Conservation (phyloP, 2,329 filamentous ascomycete genomes). For the Alternaria metachromatica region DNA sequence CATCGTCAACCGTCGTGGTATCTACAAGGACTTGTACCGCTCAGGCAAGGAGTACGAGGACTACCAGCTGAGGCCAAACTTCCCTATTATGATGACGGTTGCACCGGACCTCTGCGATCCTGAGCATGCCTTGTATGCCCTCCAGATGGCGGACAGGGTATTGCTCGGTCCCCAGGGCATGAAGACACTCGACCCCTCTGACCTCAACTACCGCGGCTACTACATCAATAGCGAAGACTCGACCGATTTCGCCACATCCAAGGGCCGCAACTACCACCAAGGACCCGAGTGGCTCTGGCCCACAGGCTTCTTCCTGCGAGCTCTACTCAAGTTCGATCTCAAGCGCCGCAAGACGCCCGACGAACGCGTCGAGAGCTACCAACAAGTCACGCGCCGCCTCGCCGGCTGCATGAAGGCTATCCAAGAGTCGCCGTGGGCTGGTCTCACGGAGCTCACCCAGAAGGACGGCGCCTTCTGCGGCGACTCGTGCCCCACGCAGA, state of each 20-base stretch:
- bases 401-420: conserved; percentile 87
- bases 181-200: conserved; percentile 90
- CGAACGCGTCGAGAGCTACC: conserved; percentile 85
- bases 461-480: conserved; percentile 81
- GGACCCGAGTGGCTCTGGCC: conserved; percentile 99
- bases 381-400: conserved; percentile 87
- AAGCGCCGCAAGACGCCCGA: conserved; percentile 69
- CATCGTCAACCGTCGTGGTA: conserved; percentile 87
- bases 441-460: conserved; percentile 90
- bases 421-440: conserved; percentile 81
- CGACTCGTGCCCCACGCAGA: conserved; percentile 95
- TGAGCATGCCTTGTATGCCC: conserved; percentile 76
- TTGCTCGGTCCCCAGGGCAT: conserved; percentile 90
- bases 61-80: conserved; percentile 94
- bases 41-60: conserved; percentile 97
- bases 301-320: conserved; percentile 91
- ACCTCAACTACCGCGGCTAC: conserved; percentile 91
- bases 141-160: conserved; percentile 78
- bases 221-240: conserved; percentile 96
- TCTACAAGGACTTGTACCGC: conserved; percentile 96
- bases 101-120: conserved; percentile 86
- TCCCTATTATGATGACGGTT: conserved; percentile 93
- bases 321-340: conserved; percentile 88
- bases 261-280: conserved; percentile 97
- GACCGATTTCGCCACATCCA: conserved; percentile 86